Conservation (phyloP, 2,329 filamentous ascomycete species). For the Hypoxylon sp. region DNA sequence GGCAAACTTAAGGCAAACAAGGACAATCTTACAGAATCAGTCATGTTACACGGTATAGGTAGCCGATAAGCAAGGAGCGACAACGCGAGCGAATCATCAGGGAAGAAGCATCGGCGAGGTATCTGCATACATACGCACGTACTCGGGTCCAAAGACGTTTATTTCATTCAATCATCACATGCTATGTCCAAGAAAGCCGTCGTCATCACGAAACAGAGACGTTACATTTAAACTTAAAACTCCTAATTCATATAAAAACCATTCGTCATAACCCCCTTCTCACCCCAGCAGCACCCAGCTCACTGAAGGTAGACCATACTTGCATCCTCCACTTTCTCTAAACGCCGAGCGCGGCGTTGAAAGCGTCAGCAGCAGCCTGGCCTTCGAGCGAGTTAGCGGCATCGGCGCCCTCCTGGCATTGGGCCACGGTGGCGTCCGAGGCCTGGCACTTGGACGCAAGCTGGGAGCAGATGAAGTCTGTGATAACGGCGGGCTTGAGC, state of each 20-base stretch:
- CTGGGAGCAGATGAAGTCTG: conserved; percentile 58
- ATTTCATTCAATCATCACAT: conserved; percentile 27
- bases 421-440: conserved; percentile 51
- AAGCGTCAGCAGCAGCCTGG: conserved; percentile 59
- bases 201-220: conserved; percentile 29
- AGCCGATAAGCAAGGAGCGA: not conserved
- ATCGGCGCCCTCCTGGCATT: conserved; percentile 54
- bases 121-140: not conserved
- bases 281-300: not conserved
- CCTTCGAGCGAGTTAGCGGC: conserved; percentile 54
- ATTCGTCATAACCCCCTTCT: conserved; percentile 6
- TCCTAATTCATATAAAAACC: conserved; percentile 14
- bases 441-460: conserved; percentile 57
- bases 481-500: conserved; percentile 53
- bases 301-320: not conserved
- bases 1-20: too few relatives aligned
- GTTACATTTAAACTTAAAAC: conserved; percentile 19
- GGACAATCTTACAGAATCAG: not conserved
- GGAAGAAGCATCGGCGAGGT: not conserved
- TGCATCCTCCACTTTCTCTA: conserved; percentile 31
- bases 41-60: not conserved
- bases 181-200: conserved; percentile 1
- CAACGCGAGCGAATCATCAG: not conserved
- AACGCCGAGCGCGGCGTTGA: conserved; percentile 59
- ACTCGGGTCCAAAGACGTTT: not conserved